Conservation (phyloP, 306 rosid species). For the Bauhinia variegata region DNA sequence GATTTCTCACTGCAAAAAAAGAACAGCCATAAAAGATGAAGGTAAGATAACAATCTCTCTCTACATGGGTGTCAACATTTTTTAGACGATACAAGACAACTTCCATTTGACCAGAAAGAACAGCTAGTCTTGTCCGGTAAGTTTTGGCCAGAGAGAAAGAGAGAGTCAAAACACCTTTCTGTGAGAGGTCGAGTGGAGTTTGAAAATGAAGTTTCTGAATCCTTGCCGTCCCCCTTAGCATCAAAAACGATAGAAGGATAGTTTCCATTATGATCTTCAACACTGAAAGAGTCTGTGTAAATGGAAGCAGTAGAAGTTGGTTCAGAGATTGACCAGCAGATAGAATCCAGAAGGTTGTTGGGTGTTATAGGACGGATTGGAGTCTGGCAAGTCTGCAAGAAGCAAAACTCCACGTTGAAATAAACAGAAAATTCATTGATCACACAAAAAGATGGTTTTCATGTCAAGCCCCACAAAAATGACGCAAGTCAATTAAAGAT, state of each 20-base stretch:
- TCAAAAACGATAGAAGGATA: slow-evolving; percentile 60
- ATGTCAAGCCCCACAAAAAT: slow-evolving; percentile 12
- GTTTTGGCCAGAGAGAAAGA: not conserved
- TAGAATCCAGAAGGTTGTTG: slow-evolving; percentile 79
- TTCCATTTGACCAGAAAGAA: not conserved
- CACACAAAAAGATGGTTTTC: not conserved
- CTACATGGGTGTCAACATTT: not conserved
- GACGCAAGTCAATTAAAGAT: slow-evolving; percentile 22
- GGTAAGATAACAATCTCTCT: too few relatives aligned
- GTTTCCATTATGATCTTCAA: slow-evolving; percentile 63
- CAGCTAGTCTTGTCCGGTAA: not conserved
- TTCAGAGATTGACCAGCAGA: slow-evolving; percentile 94
- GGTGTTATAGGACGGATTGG: slow-evolving; percentile 94
- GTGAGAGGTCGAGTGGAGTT: slow-evolving; percentile 76
- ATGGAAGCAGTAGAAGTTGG: slow-evolving; percentile 75
- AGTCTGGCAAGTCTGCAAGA: slow-evolving; percentile 83
- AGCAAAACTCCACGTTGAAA: slow-evolving; percentile 8
- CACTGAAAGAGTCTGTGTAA: slow-evolving; percentile 84
- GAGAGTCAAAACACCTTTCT: slow-evolving; percentile 69
- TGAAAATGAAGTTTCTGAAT: slow-evolving; percentile 75
- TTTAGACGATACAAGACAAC: not conserved
- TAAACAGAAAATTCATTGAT: slow-evolving; percentile 22
- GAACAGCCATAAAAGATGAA: slow-evolving; percentile 5
- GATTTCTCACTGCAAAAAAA: slow-evolving; percentile 80
- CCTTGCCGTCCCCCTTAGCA: too few relatives aligned